Conservation (phyloP, 805 yeast genomes). For the Priceomyces carsonii region DNA sequence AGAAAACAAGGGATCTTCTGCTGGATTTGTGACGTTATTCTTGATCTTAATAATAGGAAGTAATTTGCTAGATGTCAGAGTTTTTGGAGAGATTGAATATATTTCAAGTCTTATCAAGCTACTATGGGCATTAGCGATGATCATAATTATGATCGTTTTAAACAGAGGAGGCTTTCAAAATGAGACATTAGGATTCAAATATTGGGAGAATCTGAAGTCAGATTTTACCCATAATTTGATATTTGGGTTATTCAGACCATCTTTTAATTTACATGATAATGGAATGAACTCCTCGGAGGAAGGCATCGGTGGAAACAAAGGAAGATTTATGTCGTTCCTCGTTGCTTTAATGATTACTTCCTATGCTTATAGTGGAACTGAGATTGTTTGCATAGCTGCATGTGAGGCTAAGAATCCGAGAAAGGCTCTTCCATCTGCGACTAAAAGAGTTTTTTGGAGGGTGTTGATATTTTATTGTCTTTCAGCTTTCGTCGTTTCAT, state of each 20-base stretch:
- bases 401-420: constrained; percentile 86
- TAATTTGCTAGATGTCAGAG: constrained; percentile 67
- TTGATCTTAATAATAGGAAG: constrained; percentile 45
- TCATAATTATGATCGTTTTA: constrained; percentile 63
- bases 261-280: constrained; percentile 63
- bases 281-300: constrained; percentile 49
- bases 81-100: constrained; percentile 76
- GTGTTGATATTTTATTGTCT: constrained; percentile 64
- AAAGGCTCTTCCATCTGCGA: constrained; percentile 73
- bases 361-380: constrained; percentile 81
- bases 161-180: constrained; percentile 59
- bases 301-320: constrained; percentile 64
- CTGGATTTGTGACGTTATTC: constrained; percentile 69
- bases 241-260: constrained; percentile 74
- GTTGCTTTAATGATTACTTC: constrained; percentile 66
- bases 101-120: constrained; percentile 60
- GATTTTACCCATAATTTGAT: constrained; percentile 47
- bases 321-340: constrained; percentile 60
- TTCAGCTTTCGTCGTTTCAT: constrained; percentile 66
- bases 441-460: constrained; percentile 72
- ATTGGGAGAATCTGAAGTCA: constrained; percentile 61
- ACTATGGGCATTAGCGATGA: constrained; percentile 49
- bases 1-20: constrained; percentile 40
- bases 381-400: constrained; percentile 79
- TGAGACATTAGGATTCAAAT: constrained; percentile 59